A percentile compares a stretch with the other conserved stretches of the same genome.
Conservation (phyloP, 805 yeast species). For the Metschnikowia borealis region DNA sequence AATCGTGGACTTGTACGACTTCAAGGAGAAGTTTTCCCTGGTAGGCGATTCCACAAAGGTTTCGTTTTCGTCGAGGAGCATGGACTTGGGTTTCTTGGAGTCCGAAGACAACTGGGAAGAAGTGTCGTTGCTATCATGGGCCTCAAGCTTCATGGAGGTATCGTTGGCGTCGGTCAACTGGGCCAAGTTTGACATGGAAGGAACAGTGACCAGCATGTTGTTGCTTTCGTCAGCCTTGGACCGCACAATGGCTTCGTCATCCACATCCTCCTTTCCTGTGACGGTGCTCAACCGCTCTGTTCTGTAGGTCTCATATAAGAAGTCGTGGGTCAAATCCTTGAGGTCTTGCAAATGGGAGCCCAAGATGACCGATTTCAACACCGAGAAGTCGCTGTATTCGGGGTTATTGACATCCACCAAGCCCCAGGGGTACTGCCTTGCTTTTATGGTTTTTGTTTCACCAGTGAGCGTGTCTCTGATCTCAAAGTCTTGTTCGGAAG, state of each 20-base stretch:
- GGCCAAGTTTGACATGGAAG: slow-evolving; percentile 62
- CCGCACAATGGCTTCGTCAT: slow-evolving; percentile 21
- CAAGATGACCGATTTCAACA: slow-evolving; percentile 64
- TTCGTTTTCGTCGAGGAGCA: slow-evolving; percentile 32
- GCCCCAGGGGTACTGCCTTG: slow-evolving; percentile 79
- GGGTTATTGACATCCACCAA: slow-evolving; percentile 52
- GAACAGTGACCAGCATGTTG: slow-evolving; percentile 27
- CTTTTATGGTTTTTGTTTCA: slow-evolving; percentile 40
- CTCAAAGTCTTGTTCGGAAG: slow-evolving; percentile 56
- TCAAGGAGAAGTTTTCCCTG: slow-evolving; percentile 23
- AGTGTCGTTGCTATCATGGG: slow-evolving; percentile 13
- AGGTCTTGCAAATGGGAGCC: slow-evolving; percentile 83
- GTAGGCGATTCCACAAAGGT: slow-evolving; percentile 22
- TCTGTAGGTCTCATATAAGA: slow-evolving; percentile 74
- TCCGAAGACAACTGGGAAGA: slow-evolving; percentile 20
- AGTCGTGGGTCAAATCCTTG: slow-evolving; percentile 74
- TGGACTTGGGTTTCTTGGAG: slow-evolving; percentile 27
- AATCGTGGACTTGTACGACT: slow-evolving; percentile 29
- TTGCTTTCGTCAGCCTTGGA: slow-evolving; percentile 20
- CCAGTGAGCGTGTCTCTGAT: slow-evolving; percentile 44
- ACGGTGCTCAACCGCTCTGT: slow-evolving; percentile 68
- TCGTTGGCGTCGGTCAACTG: slow-evolving; percentile 34
- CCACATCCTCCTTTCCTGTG: slow-evolving; percentile 37
- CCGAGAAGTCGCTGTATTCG: slow-evolving; percentile 48
- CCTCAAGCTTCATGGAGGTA: slow-evolving; percentile 10